These are phyloP conservation scores for Lenzites betulinus DNA, from an alignment of 768 basidiomycete species.

Conservation along the genomic window DNA sequence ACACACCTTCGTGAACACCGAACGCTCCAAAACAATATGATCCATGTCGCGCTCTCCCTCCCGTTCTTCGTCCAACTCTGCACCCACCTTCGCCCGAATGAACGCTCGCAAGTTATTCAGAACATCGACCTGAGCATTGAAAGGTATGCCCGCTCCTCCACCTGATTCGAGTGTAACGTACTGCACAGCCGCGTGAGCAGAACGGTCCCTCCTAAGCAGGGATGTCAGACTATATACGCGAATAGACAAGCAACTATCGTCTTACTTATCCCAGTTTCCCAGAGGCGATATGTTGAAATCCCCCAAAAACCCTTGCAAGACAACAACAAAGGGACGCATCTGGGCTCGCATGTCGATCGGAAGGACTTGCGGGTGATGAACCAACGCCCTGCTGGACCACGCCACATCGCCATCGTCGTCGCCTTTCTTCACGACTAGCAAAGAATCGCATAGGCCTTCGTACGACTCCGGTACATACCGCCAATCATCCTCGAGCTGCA, in stretches of 20 bases:
- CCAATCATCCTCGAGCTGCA: not conserved
- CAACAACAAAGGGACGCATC: not conserved
- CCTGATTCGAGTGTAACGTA: no score
- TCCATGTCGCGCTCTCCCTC: not conserved
- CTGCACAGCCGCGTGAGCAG: no score
- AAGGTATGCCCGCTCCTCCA: no score
- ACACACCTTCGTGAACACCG: not conserved
- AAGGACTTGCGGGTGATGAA: not conserved
- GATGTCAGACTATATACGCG: no score
- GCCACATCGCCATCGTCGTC: not conserved
- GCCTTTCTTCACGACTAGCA: not conserved
- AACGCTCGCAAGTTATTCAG: no score
- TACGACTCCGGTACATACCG: not conserved
- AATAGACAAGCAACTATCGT: no score
- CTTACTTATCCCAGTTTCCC: not conserved
- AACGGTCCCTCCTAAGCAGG: no score
- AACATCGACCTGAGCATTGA: no score
- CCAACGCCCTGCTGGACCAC: not conserved
- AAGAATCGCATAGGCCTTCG: not conserved
- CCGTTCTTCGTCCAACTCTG: no score
- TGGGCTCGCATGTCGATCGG: not conserved
- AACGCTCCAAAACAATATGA: not conserved
- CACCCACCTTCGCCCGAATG: no score
- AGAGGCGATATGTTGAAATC: not conserved
- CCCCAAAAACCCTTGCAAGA: not conserved